These are phyloP conservation scores for Fusarium sp. DNA, from an alignment of 2,329 filamentous ascomycete species.

Conservation along the genomic window DNA sequence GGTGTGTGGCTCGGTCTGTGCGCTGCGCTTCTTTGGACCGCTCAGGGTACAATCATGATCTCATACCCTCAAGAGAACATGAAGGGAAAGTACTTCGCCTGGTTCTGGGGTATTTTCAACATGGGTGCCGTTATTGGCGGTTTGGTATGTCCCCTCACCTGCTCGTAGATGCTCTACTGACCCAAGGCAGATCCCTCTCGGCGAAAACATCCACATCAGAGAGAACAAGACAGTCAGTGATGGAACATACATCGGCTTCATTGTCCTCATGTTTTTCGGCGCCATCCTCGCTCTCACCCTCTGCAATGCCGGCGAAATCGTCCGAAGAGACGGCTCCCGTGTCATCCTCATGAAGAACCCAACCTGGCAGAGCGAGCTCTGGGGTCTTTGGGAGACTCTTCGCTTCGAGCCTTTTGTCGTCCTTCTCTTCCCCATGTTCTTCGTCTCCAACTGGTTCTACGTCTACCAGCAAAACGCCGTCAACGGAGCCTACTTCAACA, in stretches of 20 bases:
- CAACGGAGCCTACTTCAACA: constrained; percentile 78
- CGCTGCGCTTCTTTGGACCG: constrained; percentile 84
- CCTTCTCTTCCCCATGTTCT: constrained; percentile 84
- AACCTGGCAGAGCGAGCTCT: constrained; percentile 83
- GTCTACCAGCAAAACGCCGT: constrained; percentile 82
- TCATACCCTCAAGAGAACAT: constrained; percentile 83
- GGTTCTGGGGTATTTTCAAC: constrained; percentile 97
- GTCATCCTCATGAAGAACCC: constrained; percentile 94
- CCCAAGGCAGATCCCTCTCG: constrained; percentile 63
- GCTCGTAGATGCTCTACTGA: background rate
- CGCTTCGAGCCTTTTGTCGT: constrained; percentile 76
- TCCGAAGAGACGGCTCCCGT: constrained; percentile 81
- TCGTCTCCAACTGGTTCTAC: constrained; percentile 87
- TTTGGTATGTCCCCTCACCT: constrained; percentile 56
- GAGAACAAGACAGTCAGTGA: constrained; percentile 68
- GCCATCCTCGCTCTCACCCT: constrained; percentile 78
- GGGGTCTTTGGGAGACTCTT: constrained; percentile 81
- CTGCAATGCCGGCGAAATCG: constrained; percentile 77
- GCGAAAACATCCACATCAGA: constrained; percentile 45
- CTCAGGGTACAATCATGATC: constrained; percentile 90
- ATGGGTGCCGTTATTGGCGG: constrained; percentile 89
- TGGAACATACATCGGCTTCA: constrained; percentile 90
- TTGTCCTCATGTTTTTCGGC: constrained; percentile 83
- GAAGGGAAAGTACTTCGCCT: constrained; percentile 90
- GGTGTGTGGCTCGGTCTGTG: constrained; percentile 83